phyloP scores from a whole-genome alignment of 1,139 yeast genomes.

The Hemisphaericaspora xylanilytica region DNA sequence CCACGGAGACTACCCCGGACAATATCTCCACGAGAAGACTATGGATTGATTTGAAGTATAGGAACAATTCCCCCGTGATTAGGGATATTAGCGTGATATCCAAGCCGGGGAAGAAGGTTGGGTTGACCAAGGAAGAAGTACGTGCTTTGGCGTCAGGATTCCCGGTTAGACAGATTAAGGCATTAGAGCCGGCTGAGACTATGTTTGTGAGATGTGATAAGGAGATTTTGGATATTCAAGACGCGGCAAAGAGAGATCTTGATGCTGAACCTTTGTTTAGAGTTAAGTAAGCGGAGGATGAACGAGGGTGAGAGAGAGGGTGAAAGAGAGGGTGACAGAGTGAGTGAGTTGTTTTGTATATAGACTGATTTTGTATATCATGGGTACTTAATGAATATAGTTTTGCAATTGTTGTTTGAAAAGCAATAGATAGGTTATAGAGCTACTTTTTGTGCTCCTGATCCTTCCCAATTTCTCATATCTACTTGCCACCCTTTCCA shows the following conservation, averaged over 20 bases:
- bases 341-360: too few species aligned
- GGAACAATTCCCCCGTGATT: constrained; percentile 76
- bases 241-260: constrained; percentile 73
- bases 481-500: constrained; percentile 90
- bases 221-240: constrained; percentile 69
- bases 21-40: constrained; percentile 82
- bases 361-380: too few species aligned
- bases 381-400: too few species aligned
- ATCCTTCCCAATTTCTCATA: constrained; percentile 71
- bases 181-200: constrained; percentile 88
- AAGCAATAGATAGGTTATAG: constrained; percentile 18
- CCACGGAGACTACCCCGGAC: constrained; percentile 82
- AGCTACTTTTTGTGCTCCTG: constrained; percentile 25
- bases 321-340: too few species aligned
- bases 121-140: constrained; percentile 62
- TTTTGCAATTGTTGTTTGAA: too few species aligned
- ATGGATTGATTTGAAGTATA: constrained; percentile 90
- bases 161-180: constrained; percentile 70
- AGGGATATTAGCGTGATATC: constrained; percentile 71
- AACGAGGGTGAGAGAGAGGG: too few species aligned
- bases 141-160: constrained; percentile 74
- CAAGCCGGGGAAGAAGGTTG: constrained; percentile 79
- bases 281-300: constrained; percentile 48
- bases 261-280: constrained; percentile 84
- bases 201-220: constrained; percentile 56